Evolutionary conservation across 2,329 filamentous ascomycete species (phyloP).

Genomic region (Nothophoma quercina): DNA sequence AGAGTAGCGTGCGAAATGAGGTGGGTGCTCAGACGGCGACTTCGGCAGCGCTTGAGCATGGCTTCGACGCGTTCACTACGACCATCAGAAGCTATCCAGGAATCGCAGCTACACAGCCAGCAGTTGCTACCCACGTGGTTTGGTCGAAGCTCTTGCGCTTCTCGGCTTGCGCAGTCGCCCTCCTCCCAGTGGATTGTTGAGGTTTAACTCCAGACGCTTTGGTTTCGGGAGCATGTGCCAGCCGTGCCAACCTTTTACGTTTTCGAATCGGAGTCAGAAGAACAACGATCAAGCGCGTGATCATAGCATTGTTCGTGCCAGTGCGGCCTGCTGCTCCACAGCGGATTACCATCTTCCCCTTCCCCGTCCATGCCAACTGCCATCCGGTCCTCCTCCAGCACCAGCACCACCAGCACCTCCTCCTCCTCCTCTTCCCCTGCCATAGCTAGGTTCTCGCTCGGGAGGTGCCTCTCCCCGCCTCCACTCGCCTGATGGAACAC

Average conservation of each 20-base stretch:
- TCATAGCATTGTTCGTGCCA: neutral
- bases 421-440: conserved; percentile 45
- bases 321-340: neutral
- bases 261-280: neutral
- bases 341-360: conserved; percentile 40
- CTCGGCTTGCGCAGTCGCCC: too few species aligned
- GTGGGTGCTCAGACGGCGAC: neutral
- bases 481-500: conserved; percentile 68
- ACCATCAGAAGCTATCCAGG: too few species aligned
- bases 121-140: neutral
- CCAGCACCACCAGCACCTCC: conserved; percentile 45
- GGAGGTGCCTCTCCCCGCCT: conserved; percentile 70
- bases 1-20: neutral
- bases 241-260: neutral
- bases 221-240: neutral
- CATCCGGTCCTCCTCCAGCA: conserved; percentile 21
- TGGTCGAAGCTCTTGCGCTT: neutral
- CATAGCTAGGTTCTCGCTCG: conserved; percentile 50
- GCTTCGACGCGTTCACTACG: neutral
- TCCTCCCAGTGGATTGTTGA: too few species aligned
- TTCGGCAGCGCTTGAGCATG: neutral
- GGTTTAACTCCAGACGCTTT: neutral
- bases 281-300: neutral
- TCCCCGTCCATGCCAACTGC: conserved; percentile 44
- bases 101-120: neutral